Conservation (phyloP, 2,329 filamentous ascomycete species). For the Leptographium flavum region DNA sequence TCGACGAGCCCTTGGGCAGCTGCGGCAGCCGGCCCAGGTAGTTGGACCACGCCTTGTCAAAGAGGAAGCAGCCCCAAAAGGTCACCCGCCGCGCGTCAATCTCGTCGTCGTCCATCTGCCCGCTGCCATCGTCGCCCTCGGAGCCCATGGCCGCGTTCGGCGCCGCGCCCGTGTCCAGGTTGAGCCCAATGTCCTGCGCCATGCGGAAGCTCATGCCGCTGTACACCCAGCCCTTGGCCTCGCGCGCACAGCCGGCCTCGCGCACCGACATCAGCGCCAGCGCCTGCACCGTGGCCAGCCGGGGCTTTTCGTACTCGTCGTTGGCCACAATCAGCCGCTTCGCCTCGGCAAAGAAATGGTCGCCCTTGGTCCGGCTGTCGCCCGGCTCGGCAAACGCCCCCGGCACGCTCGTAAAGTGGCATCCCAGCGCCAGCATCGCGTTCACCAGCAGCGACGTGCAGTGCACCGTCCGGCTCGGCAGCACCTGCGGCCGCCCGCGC, state of each 20-base stretch:
- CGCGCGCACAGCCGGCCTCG: slow-evolving; percentile 85
- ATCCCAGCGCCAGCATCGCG: slow-evolving; percentile 82
- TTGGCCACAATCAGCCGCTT: slow-evolving; percentile 81
- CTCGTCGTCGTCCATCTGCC: slow-evolving; percentile 55
- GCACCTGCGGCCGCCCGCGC: slow-evolving; percentile 45
- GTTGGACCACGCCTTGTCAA: slow-evolving; percentile 98
- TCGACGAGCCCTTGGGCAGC: slow-evolving; percentile 64
- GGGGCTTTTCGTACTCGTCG: slow-evolving; percentile 83
- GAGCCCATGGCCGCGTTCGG: slow-evolving; percentile 23
- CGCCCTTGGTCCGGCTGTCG: slow-evolving; percentile 75
- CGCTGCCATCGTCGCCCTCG: slow-evolving; percentile 32
- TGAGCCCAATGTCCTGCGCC: slow-evolving; percentile 86
- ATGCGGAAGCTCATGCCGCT: slow-evolving; percentile 97
- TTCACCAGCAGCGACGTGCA: slow-evolving; percentile 87
- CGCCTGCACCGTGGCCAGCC: slow-evolving; percentile 81
- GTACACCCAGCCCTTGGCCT: slow-evolving; percentile 96
- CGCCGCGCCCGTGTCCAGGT: slow-evolving; percentile 59
- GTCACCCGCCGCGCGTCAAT: slow-evolving; percentile 82
- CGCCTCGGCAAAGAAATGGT: slow-evolving; percentile 91
- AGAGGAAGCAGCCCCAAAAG: slow-evolving; percentile 96
- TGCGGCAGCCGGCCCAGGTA: slow-evolving; percentile 88
- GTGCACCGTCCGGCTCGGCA: slow-evolving; percentile 48
- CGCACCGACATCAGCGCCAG: slow-evolving; percentile 90
- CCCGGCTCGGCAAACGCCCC: slow-evolving; percentile 57
- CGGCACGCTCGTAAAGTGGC: slow-evolving; percentile 72